Evolutionary conservation across 345 rosid genomes (phyloP).

Genomic region (Brassica nigra): DNA sequence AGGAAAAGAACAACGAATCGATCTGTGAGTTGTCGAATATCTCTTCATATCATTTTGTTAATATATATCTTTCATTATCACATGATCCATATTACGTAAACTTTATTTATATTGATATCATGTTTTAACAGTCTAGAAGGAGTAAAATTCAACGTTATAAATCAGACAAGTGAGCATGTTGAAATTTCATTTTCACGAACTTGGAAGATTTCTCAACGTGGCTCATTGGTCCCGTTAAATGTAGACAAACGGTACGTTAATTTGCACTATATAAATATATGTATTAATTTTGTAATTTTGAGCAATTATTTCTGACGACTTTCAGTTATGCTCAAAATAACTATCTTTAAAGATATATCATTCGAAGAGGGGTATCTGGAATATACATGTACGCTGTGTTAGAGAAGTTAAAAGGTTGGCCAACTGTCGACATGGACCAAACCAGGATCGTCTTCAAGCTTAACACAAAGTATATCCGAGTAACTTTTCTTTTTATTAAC

Average conservation of each 20-base stretch:
- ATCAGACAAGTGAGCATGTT: constrained; percentile 49
- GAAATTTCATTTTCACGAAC: constrained; percentile 67
- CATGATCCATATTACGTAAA: background rate
- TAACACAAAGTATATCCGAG: constrained; percentile 41
- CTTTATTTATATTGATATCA: constrained; percentile 6
- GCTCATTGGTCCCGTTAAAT: constrained; percentile 56
- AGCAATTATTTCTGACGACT: background rate
- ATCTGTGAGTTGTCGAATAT: constrained; percentile 29
- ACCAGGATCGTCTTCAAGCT: constrained; percentile 83
- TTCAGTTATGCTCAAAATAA: background rate
- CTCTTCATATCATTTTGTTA: background rate
- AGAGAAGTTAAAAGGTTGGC: constrained; percentile 75
- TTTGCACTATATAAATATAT: background rate
- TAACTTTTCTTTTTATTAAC: constrained; percentile 23
- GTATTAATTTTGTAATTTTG: background rate
- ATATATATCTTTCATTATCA: background rate
- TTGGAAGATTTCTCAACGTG: constrained; percentile 48
- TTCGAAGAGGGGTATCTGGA: constrained; percentile 68
- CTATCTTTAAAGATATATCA: constrained; percentile 53
- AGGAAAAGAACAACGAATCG: constrained; percentile 42
- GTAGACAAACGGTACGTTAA: constrained; percentile 67
- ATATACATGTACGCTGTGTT: constrained; percentile 64
- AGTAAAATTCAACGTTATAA: constrained; percentile 45
- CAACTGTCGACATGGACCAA: constrained; percentile 81
- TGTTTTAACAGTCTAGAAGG: constrained; percentile 50